phyloP scores from a whole-genome alignment of 768 basidiomycete genomes.

The Rhodotorula paludigena region DNA sequence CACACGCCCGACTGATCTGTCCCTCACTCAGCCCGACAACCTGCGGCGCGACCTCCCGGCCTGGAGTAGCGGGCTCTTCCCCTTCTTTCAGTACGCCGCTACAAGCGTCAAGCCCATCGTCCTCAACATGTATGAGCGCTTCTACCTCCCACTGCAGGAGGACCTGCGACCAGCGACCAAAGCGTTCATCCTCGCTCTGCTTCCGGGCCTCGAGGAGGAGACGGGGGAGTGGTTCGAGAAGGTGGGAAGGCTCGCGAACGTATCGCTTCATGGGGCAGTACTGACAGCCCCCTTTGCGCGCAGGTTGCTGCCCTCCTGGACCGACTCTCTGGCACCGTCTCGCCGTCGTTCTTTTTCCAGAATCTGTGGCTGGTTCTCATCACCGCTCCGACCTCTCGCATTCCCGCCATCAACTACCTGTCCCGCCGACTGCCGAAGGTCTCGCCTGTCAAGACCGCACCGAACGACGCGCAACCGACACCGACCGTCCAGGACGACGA shows the following conservation, averaged over 20 bases:
- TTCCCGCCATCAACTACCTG: conserved; percentile 81
- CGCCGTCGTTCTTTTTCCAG: conserved; percentile 85
- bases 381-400: conserved; percentile 76
- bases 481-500: conserved; percentile 58
- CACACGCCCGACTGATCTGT: too few relatives aligned
- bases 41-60: conserved; percentile 76
- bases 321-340: conserved; percentile 73
- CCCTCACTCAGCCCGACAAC: conserved; percentile 65
- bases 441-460: neutral
- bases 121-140: conserved; percentile 83
- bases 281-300: neutral
- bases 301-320: conserved; percentile 77
- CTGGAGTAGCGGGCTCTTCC: conserved; percentile 94
- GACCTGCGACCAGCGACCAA: conserved; percentile 84
- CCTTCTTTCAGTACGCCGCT: conserved; percentile 98
- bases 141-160: conserved; percentile 79
- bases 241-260: too few relatives aligned
- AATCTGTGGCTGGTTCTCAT: conserved; percentile 92
- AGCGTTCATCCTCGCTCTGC: conserved; percentile 82
- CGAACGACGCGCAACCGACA: neutral
- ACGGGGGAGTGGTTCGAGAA: conserved; percentile 91
- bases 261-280: neutral
- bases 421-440: conserved; percentile 69
- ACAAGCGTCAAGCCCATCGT: conserved; percentile 95
- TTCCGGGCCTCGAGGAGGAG: conserved; percentile 95